These are phyloP conservation scores for Cymbopogon flexuosus DNA, from an alignment of 202 grass and related monocot genomes.

Conservation along the genomic window DNA sequence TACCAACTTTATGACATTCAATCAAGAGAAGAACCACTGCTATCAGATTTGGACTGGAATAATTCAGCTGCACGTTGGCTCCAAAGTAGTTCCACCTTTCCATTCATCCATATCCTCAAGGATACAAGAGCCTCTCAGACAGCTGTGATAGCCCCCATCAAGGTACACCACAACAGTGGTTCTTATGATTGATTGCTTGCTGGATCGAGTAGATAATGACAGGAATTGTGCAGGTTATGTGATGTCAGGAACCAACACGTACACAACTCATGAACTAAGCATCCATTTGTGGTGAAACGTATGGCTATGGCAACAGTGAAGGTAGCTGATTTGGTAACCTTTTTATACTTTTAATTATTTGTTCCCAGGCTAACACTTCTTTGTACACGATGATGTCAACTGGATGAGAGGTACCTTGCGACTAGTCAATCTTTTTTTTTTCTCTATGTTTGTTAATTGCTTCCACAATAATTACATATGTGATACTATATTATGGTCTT, in stretches of 20 bases:
- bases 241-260: conserved; percentile 14
- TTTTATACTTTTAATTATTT: conserved; percentile 27
- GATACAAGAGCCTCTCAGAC: neutral
- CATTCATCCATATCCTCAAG: neutral
- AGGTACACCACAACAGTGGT: neutral
- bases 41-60: conserved; percentile 14
- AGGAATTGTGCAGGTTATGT: neutral
- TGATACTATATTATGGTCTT: neutral
- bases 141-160: conserved; percentile 6
- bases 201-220: conserved; percentile 31
- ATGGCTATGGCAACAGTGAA: conserved; percentile 16
- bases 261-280: conserved; percentile 22
- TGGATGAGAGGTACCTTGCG: neutral
- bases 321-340: neutral
- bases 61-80: neutral
- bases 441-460: neutral
- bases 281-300: conserved; percentile 17
- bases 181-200: neutral
- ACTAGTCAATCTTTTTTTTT: neutral
- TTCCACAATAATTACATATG: neutral
- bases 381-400: conserved; percentile 14
- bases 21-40: neutral
- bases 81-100: neutral
- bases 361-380: neutral
- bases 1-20: neutral